Conservation (phyloP, 139 green algal genomes). For the Trebouxia sp. region DNA sequence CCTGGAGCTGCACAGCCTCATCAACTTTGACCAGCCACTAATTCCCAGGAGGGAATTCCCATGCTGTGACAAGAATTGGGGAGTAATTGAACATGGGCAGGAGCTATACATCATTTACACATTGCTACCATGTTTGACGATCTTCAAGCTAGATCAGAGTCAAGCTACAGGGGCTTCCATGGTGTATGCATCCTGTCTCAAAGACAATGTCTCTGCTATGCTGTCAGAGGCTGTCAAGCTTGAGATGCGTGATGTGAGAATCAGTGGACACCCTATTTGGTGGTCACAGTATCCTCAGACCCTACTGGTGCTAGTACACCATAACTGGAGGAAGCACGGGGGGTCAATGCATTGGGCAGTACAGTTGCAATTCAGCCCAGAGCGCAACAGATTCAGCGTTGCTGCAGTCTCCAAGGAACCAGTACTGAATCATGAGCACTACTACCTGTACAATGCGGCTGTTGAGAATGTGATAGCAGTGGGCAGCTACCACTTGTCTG, state of each 20-base stretch:
- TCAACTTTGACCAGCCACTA: background rate
- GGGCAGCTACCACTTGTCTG: slow-evolving; percentile 5
- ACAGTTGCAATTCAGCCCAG: background rate
- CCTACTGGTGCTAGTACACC: background rate
- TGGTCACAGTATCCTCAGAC: background rate
- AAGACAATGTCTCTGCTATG: background rate
- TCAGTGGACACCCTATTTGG: background rate
- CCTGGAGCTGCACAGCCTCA: background rate
- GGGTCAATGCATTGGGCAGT: slow-evolving; percentile 13
- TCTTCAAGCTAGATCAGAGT: background rate
- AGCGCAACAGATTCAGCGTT: background rate
- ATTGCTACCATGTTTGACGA: background rate
- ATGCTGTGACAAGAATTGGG: slow-evolving; percentile 26
- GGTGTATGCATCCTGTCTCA: background rate
- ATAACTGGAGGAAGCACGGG: slow-evolving; percentile 9
- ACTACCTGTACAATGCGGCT: background rate
- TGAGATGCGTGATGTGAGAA: slow-evolving; percentile 15
- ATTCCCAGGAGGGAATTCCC: background rate
- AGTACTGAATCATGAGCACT: background rate
- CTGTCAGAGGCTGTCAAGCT: background rate
- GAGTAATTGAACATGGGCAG: background rate
- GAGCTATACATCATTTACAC: slow-evolving; percentile 20
- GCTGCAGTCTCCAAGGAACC: background rate
- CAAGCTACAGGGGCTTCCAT: background rate
- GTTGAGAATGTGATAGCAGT: slow-evolving; percentile 15